These are phyloP conservation scores for Hyaloperonospora brassicae DNA, from an alignment of 352 stramenopile species.

Conservation along the genomic window DNA sequence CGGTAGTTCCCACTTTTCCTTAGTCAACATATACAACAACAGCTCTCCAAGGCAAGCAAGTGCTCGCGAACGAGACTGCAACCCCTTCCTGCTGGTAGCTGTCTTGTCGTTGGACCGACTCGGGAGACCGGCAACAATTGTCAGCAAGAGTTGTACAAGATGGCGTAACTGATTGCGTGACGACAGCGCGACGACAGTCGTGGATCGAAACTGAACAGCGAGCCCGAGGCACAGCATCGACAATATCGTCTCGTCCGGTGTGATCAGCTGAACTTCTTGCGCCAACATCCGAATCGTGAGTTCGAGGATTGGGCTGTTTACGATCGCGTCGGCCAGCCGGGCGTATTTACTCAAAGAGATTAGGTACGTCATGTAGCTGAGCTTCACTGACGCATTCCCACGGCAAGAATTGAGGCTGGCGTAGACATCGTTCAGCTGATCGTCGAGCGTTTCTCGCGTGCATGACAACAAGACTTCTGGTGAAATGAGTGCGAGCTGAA, in stretches of 20 bases:
- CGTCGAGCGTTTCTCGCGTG: constrained; percentile 45
- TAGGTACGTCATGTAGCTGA: constrained; percentile 51
- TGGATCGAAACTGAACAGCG: constrained; percentile 57
- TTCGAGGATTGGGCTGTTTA: constrained; percentile 71
- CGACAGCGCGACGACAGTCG: constrained; percentile 59
- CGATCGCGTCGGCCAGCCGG: constrained; percentile 69
- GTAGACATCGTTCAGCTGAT: constrained; percentile 71
- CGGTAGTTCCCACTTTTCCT: constrained; percentile 38
- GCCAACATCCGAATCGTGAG: constrained; percentile 50
- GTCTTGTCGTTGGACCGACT: neutral
- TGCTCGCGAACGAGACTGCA: constrained; percentile 25
- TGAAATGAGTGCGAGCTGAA: constrained; percentile 35
- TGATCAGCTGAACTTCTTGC: constrained; percentile 17
- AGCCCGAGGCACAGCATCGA: constrained; percentile 52
- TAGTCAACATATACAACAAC: constrained; percentile 64
- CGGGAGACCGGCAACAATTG: constrained; percentile 9
- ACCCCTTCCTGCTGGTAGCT: neutral
- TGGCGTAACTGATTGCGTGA: constrained; percentile 46
- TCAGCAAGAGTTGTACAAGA: constrained; percentile 34
- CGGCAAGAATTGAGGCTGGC: constrained; percentile 41
- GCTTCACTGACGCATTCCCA: constrained; percentile 27
- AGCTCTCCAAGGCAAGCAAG: constrained; percentile 61
- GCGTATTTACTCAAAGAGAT: constrained; percentile 43
- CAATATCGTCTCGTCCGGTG: constrained; percentile 19
- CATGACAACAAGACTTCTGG: constrained; percentile 38